phyloP scores from a whole-genome alignment of 2,329 filamentous ascomycete genomes.

The Zymoseptoria brevis region DNA sequence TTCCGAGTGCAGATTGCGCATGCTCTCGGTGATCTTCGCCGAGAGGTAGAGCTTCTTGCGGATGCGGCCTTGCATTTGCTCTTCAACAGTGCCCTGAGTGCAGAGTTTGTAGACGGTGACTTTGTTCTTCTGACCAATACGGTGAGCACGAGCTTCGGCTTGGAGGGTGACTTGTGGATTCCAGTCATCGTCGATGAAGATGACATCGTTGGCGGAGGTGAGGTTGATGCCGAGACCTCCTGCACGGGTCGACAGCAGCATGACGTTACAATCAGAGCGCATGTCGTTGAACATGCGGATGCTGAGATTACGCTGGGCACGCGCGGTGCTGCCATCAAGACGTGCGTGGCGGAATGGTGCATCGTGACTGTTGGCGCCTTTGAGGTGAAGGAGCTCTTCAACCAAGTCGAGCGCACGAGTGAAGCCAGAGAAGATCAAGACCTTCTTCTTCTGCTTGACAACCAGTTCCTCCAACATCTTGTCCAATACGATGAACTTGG shows the following conservation, averaged over 20 bases:
- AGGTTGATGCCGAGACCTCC: constrained; percentile 51
- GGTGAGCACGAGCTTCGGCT: constrained; percentile 47
- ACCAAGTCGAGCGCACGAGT: constrained; percentile 44
- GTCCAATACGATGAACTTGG: constrained; percentile 49
- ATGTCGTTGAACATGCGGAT: constrained; percentile 47
- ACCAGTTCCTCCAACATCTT: constrained; percentile 45
- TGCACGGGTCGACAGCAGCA: constrained; percentile 49
- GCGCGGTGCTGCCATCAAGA: constrained; percentile 44
- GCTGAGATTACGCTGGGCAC: constrained; percentile 44
- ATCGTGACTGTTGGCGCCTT: constrained; percentile 33
- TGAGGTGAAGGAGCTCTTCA: constrained; percentile 43
- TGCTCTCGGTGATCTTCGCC: constrained; percentile 52
- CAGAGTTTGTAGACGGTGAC: constrained; percentile 51
- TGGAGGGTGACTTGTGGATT: constrained; percentile 48
- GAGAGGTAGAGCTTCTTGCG: constrained; percentile 56
- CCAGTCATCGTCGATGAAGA: constrained; percentile 51
- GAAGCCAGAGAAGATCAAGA: constrained; percentile 52
- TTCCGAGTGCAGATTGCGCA: constrained; percentile 45
- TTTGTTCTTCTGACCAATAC: constrained; percentile 47
- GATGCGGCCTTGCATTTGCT: constrained; percentile 52
- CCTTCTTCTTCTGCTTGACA: constrained; percentile 44
- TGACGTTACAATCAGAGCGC: constrained; percentile 42
- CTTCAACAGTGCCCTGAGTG: constrained; percentile 50
- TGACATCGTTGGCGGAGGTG: constrained; percentile 46
- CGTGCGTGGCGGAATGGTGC: constrained; percentile 40